These are phyloP conservation scores for Termitomyces sp. DNA, from an alignment of 768 basidiomycete genomes.

Conservation along the genomic window DNA sequence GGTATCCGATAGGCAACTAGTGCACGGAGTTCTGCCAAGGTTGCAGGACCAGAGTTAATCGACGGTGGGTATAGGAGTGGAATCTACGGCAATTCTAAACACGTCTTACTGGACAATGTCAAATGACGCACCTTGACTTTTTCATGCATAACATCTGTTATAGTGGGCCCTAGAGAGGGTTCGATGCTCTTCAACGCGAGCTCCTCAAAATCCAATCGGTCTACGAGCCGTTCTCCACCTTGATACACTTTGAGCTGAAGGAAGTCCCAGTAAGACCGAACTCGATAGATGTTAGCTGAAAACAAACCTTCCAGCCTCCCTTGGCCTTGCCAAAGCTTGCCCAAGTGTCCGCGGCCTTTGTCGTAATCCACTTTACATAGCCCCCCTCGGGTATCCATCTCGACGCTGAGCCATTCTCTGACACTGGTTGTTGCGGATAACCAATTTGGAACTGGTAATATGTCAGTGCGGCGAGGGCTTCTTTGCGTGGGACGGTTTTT, in stretches of 20 bases:
- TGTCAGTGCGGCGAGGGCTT: slow-evolving; percentile 18
- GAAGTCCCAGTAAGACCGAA: not conserved
- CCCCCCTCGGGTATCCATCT: slow-evolving; percentile 36
- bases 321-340: slow-evolving; percentile 62
- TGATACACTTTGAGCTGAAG: slow-evolving; percentile 52
- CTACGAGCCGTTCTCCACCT: slow-evolving; percentile 61
- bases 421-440: slow-evolving; percentile 11
- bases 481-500: slow-evolving; percentile 8
- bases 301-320: slow-evolving; percentile 67
- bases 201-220: slow-evolving; percentile 78
- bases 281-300: not conserved
- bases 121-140: slow-evolving; percentile 3
- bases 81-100: slow-evolving; percentile 38
- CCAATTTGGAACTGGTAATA: slow-evolving; percentile 42
- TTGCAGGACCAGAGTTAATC: slow-evolving; percentile 25
- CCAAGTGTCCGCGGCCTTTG: slow-evolving; percentile 57
- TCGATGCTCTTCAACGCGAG: slow-evolving; percentile 68
- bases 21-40: slow-evolving; percentile 40
- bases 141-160: slow-evolving; percentile 20
- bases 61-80: slow-evolving; percentile 57
- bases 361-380: slow-evolving; percentile 39
- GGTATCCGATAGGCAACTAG: slow-evolving; percentile 54
- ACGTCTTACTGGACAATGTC: not conserved
- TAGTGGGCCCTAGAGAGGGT: slow-evolving; percentile 57
- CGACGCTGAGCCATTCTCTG: slow-evolving; percentile 21